These are phyloP conservation scores for Sechiopsis laciniata DNA, from an alignment of 306 rosid species.

Conservation along the genomic window DNA sequence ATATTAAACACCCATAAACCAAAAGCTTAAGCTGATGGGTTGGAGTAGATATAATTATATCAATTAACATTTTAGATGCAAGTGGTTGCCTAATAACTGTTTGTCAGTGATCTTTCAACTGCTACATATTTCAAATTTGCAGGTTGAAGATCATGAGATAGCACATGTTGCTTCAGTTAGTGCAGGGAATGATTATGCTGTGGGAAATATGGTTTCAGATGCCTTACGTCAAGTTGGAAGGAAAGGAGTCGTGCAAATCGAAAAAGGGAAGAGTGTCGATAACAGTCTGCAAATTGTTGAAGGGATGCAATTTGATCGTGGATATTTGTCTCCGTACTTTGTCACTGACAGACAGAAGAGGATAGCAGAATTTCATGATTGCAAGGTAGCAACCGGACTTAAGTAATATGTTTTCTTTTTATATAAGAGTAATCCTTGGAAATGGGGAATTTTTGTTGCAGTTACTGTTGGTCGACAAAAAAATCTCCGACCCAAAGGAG, in stretches of 20 bases:
- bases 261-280: conserved; percentile 53
- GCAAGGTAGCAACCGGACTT: conserved; percentile 55
- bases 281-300: conserved; percentile 71
- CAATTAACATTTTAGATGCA: no score
- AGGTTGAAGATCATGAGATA: conserved; percentile 78
- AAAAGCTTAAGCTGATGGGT: no score
- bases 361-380: conserved; percentile 67
- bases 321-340: conserved; percentile 75
- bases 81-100: conserved; percentile 8
- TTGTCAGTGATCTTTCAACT: conserved; percentile 21
- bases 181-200: conserved; percentile 72
- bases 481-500: conserved; percentile 65
- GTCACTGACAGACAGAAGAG: conserved; percentile 65
- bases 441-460: conserved; percentile 46
- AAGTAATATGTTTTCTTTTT: conserved; percentile 15
- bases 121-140: conserved; percentile 29
- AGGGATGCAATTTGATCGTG: conserved; percentile 91
- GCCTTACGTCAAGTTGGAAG: conserved; percentile 72
- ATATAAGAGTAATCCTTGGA: conserved; percentile 31
- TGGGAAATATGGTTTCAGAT: conserved; percentile 79
- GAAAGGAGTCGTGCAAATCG: conserved; percentile 77
- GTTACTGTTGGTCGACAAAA: conserved; percentile 79
- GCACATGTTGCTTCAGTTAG: conserved; percentile 81
- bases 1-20: no score
- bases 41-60: no score